These are phyloP conservation scores for Diplodia scrobiculata DNA, from an alignment of 2,329 filamentous ascomycete genomes.

Conservation along the genomic window DNA sequence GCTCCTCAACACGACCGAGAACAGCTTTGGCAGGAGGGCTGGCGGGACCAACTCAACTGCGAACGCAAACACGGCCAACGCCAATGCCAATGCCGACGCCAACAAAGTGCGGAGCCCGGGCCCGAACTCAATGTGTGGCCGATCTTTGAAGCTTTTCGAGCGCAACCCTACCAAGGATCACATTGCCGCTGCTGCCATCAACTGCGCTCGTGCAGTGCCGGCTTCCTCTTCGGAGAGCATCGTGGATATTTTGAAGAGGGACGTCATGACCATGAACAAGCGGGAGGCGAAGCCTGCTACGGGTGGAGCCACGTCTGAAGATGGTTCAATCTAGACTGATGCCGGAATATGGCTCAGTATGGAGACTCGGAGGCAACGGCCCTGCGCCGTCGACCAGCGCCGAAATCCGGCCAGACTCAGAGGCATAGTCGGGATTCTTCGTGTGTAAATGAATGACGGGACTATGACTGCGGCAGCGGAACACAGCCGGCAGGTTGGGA, in stretches of 20 bases:
- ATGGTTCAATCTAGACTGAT: background rate
- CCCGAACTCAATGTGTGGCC: slow-evolving; percentile 3
- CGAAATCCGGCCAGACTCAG: background rate
- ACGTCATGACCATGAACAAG: slow-evolving; percentile 7
- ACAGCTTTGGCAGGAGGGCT: background rate
- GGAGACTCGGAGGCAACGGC: background rate
- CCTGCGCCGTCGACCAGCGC: background rate
- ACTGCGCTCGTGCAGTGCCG: slow-evolving; percentile 14
- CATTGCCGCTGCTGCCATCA: slow-evolving; percentile 10
- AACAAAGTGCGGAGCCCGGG: background rate
- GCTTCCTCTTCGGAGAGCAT: slow-evolving; percentile 7
- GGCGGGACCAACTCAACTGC: background rate
- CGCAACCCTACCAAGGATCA: background rate
- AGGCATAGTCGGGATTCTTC: background rate
- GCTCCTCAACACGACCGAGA: background rate
- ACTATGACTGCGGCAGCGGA: background rate
- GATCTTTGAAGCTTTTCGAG: slow-evolving; percentile 10
- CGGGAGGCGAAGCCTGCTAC: background rate
- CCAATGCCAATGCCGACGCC: background rate
- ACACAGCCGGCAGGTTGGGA: background rate
- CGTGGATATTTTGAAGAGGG: slow-evolving; percentile 14
- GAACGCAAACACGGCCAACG: background rate
- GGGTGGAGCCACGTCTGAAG: background rate
- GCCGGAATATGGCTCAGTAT: background rate
- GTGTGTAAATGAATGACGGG: background rate